Evolutionary conservation across 1,139 yeast genomes (phyloP), one percentile per base, ranked within the genome.

Genomic region (Protomyces inouyei): DNA sequence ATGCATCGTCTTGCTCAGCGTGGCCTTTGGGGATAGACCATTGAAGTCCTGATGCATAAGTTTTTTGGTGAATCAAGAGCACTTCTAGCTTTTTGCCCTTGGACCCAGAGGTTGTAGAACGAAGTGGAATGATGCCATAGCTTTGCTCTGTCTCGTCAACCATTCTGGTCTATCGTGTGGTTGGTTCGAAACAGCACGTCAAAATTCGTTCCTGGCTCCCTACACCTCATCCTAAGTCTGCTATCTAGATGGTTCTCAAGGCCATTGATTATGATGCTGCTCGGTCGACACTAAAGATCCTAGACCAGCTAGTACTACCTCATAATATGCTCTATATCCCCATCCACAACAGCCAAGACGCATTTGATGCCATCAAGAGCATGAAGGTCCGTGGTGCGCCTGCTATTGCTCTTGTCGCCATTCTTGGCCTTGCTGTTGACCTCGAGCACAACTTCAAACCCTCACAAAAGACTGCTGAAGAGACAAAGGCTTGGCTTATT

Each of bases 361-460:
- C 96, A 2, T 90, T 77, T 74, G 79, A 80, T 32, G 96, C 91
- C 21, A 93, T 93, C 74, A 86, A 85, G 73, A 80, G 80, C 67
- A 93, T 93, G 98, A 91, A 88, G 72, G 98, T 95, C 3, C 82
- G 98, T 73, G 98, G 98, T 25, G 98, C 98, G 0, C 98, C 98
- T 0, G 98, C 98, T 1, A 93, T 93, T 72, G 98, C 98, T 66
- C 88, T 93, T 65, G 97, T 93, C 2, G 98, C 97, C 10, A 85
- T 92, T 0, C 81, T 91, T 67, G 83, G 97, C 1, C 82, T 92
- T n/a, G 86, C 89, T 0, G 85, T 88, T 16, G 97, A 92, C 69
- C 76, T 85, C 9, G 57, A 56, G 46, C 63, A 54, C 55, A 59
- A 40, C 43, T 55, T 69, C n/a, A 63, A 25, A 14, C 52, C 52